Evolutionary conservation across 139 green algal species (phyloP), one percentile per base, ranked within the genome.

Genomic region (Micromonas pusilla): DNA sequence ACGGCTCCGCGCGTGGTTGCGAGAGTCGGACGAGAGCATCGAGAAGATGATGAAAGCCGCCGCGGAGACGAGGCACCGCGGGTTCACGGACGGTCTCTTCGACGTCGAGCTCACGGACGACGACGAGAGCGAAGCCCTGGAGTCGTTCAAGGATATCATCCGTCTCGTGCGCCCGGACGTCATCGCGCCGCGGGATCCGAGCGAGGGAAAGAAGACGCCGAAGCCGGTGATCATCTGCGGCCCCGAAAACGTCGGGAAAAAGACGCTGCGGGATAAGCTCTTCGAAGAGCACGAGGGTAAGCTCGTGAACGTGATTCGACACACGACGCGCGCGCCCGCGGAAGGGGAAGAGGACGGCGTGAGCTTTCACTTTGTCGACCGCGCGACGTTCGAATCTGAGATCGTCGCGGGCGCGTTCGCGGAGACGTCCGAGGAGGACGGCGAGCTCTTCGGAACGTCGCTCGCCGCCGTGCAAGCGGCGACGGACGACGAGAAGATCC

Each of bases 11-110:
- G n/a, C 38, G 9, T 86, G 70, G 74, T 66, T 89, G 1, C 83
- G 81, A 0, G 84, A 89, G 82, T 86, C 78, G 2, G 85, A 90
- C 72, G 79, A 82, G 26, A 79, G 85, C 20, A 82, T 92, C 9
- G 65, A 77, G 0, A 76, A 66, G 23, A 3, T 5, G 66, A 52
- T 53, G 28, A n/a, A 30, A 9, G 45, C 45, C 45, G 45, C 45
- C 9, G 45, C 9, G 45, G 45, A 9, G 9, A 16, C 9, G 45
- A 70, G 25, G 72, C 31, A 70, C 20, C 53, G 45, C 45, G 45
- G 45, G 45, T 16, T 57, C 45, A 16, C 9, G 9, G 9, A 16
- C 32, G 33, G 30, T 23, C 28, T 39, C 23, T 53, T 38, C 3
- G 57, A 80, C n/a, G 60, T 62, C 32, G 60, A 23, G 34, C 19